These are phyloP conservation scores for Sphaerulina vaccinii DNA, from an alignment of 2,329 filamentous ascomycete genomes.

Conservation along the genomic window DNA sequence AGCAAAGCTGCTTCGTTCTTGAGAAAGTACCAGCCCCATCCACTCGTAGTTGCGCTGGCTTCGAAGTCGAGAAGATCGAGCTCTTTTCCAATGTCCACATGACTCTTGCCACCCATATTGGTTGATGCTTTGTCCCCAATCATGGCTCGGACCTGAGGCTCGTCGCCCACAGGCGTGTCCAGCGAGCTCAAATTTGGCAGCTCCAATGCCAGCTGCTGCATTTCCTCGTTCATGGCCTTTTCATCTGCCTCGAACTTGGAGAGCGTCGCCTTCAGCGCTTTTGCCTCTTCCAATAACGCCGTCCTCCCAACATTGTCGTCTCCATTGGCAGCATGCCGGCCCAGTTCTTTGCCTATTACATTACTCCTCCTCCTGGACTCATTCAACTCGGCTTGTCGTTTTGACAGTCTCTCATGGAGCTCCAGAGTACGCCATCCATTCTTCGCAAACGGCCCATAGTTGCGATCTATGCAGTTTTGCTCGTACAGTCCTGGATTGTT, in stretches of 20 bases:
- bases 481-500: slow-evolving; percentile 77
- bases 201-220: slow-evolving; percentile 25
- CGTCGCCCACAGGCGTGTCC: slow-evolving; percentile 68
- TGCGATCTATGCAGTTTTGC: slow-evolving; percentile 79
- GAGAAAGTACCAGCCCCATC: slow-evolving; percentile 98
- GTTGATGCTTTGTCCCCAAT: slow-evolving; percentile 53
- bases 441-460: slow-evolving; percentile 63
- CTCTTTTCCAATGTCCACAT: slow-evolving; percentile 76
- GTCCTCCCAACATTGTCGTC: slow-evolving; percentile 37
- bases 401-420: slow-evolving; percentile 47
- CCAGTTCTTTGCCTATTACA: slow-evolving; percentile 54
- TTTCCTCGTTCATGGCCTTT: slow-evolving; percentile 45
- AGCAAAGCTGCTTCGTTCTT: slow-evolving; percentile 86
- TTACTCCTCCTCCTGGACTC: slow-evolving; percentile 67
- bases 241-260: slow-evolving; percentile 62
- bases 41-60: slow-evolving; percentile 74
- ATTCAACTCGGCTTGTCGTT: slow-evolving; percentile 59
- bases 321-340: slow-evolving; percentile 38
- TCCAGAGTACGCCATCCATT: slow-evolving; percentile 56
- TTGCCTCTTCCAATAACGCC: slow-evolving; percentile 63
- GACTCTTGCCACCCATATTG: slow-evolving; percentile 24
- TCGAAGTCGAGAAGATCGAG: slow-evolving; percentile 91
- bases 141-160: slow-evolving; percentile 67
- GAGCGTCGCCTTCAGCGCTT: slow-evolving; percentile 63
- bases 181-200: slow-evolving; percentile 77